Base-by-base conservation (phyloP, 2,329 filamentous ascomycete genomes). In the Pseudogymnoascus sp. region DNA sequence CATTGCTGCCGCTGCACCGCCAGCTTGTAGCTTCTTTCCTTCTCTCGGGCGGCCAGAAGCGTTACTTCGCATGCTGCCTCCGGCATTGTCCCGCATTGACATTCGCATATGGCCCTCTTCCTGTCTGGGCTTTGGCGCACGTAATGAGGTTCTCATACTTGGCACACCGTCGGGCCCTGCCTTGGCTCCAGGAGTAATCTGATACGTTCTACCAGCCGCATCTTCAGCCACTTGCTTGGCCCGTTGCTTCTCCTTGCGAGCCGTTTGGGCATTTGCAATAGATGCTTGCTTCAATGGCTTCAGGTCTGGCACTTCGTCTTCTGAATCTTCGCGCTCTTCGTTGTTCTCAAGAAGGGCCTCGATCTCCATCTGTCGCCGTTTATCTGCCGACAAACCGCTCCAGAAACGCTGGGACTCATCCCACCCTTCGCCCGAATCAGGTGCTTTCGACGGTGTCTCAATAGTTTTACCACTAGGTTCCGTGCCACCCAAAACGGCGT, bases 391-490 rank as follows among this genome's bases (percentile, higher is more conserved):
- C 6, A 91, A 74, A 61, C 83, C 83, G 65, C 82, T 85, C 89
- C 88, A 91, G 69, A 88, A 90, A 0, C 83, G 77, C 69, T 88
- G 89, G 15, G 87, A 83, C 62, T 83, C 80, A 65, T 86, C 84
- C 89, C 88, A 91, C 0, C 71, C 71, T 59, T 71, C 68, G 38
- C 68, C 65, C 3, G 65, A 40, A 53, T 71, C 67, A 29, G 64
- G 37, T 1, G 68, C 65, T 21, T 70, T 42, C 17, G n/a, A n/a
- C n/a, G 65, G 62, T 15, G 65, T 61, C 6, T 59, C 71, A 60
- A 53, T 69, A 46, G 53, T 50, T 53, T 70, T 68, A 35, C 72
- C 66, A 61, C 71, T 69, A 3, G 88, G 85, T 33, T 33, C 50
- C 2, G 2, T 19, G 56, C 81, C 85, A 19, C 87, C 83, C 1